Evolutionary conservation across 495 filamentous ascomycete species (phyloP).

Genomic region (Aspergillus steynii): DNA sequence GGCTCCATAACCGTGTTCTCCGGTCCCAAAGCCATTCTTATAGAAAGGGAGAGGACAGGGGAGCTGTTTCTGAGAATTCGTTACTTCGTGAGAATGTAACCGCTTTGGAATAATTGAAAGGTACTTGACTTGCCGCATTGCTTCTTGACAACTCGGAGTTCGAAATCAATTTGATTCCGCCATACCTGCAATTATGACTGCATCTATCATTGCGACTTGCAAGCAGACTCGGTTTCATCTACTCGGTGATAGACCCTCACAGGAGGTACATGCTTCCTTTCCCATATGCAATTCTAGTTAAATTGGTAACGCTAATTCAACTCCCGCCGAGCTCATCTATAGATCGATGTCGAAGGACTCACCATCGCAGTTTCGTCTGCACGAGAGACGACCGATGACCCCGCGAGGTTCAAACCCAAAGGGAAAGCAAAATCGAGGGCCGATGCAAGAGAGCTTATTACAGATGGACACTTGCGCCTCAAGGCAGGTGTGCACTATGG

Average conservation of each 20-base stretch:
- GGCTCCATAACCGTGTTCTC: background rate
- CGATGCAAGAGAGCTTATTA: constrained; percentile 65
- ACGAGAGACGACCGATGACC: constrained; percentile 25
- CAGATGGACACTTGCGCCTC: constrained; percentile 65
- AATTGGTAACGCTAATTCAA: background rate
- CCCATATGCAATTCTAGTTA: background rate
- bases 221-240: constrained; percentile 50
- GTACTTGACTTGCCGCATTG: background rate
- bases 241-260: constrained; percentile 39
- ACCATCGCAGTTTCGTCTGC: constrained; percentile 57
- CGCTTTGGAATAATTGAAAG: background rate
- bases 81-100: background rate
- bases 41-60: background rate
- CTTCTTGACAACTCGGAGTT: background rate
- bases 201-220: constrained; percentile 46
- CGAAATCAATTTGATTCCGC: background rate
- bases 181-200: constrained; percentile 16
- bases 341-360: constrained; percentile 70
- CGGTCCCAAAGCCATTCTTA: background rate
- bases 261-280: constrained; percentile 30
- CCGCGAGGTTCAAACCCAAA: constrained; percentile 41
- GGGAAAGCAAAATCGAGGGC: constrained; percentile 53
- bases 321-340: background rate
- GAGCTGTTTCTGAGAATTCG: background rate
- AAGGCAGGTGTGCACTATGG: constrained; percentile 73